Percentiles rank a stretch among this genome's conserved stretches.
Conservation (phyloP, 192 early-diverging fungal species). For the Entomortierella lignicola region DNA sequence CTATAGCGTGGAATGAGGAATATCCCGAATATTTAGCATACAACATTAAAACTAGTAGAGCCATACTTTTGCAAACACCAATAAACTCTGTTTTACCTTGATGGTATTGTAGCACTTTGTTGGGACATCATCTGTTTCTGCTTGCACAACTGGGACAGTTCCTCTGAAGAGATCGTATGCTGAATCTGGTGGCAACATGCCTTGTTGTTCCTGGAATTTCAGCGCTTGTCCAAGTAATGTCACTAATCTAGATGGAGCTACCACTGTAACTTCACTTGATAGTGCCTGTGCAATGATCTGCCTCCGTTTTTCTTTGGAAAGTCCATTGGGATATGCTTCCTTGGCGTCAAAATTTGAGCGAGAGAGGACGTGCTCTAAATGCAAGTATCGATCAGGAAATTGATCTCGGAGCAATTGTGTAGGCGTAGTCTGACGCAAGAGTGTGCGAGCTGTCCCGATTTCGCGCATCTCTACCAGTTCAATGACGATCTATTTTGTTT, state of each 20-base stretch:
- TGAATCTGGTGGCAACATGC: slow-evolving; percentile 74
- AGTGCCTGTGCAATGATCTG: slow-evolving; percentile 78
- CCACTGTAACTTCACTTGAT: slow-evolving; percentile 74
- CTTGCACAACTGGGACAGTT: slow-evolving; percentile 65
- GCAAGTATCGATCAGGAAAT: slow-evolving; percentile 84
- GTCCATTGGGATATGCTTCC: slow-evolving; percentile 73
- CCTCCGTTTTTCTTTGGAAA: slow-evolving; percentile 79
- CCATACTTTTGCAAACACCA: background rate
- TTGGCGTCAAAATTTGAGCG: slow-evolving; percentile 76
- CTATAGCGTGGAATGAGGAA: slow-evolving; percentile 36
- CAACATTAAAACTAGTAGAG: background rate
- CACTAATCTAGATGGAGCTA: slow-evolving; percentile 82
- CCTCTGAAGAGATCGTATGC: slow-evolving; percentile 88
- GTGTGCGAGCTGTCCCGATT: slow-evolving; percentile 81
- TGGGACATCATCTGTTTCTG: slow-evolving; percentile 81
- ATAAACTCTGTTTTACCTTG: slow-evolving; percentile 64
- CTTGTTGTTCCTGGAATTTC: slow-evolving; percentile 91
- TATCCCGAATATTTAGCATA: background rate
- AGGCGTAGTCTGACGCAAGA: slow-evolving; percentile 91
- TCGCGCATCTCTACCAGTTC: slow-evolving; percentile 91
- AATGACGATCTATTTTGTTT: slow-evolving; percentile 71
- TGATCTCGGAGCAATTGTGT: slow-evolving; percentile 84
- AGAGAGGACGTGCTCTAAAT: slow-evolving; percentile 84
- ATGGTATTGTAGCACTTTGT: slow-evolving; percentile 80
- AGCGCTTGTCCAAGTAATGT: slow-evolving; percentile 87